Conservation (phyloP, 192 early-diverging fungal species). For the Linnemannia exigua region DNA sequence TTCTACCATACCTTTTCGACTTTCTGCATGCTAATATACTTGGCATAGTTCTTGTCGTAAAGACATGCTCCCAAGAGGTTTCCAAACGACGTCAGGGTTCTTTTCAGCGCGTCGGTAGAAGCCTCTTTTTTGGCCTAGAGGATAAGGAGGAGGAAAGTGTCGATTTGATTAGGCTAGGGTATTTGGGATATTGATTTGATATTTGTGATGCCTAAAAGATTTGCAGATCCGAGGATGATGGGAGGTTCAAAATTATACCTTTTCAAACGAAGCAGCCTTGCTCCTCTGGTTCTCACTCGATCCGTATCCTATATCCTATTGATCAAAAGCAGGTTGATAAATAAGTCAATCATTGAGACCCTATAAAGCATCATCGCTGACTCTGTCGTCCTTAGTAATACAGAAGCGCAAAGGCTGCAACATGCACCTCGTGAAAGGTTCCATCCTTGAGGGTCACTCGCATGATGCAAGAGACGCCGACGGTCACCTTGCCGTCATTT, state of each 20-base stretch:
- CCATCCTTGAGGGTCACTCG: constrained; percentile 91
- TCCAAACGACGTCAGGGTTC: constrained; percentile 90
- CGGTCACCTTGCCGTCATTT: constrained; percentile 61
- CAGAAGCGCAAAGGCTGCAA: background rate
- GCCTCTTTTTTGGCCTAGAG: constrained; percentile 90
- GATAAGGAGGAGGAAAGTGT: background rate
- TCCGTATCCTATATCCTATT: constrained; percentile 91
- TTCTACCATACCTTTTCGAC: constrained; percentile 15
- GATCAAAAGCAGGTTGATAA: background rate
- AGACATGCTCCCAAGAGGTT: constrained; percentile 88
- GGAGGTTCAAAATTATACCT: constrained; percentile 61
- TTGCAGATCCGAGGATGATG: background rate
- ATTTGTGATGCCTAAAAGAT: no score
- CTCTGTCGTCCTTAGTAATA: no score
- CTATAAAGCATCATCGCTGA: background rate
- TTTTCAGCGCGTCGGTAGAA: constrained; percentile 89
- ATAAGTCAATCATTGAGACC: background rate
- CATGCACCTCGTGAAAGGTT: constrained; percentile 80
- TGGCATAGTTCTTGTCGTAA: constrained; percentile 83
- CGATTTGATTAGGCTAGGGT: no score
- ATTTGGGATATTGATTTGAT: no score
- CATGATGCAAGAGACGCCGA: constrained; percentile 84
- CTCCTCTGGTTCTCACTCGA: constrained; percentile 80
- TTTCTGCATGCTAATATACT: constrained; percentile 26
- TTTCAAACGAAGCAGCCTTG: constrained; percentile 88